Conservation (phyloP, 73 alveolate species). For the Effrenium voratum region DNA sequence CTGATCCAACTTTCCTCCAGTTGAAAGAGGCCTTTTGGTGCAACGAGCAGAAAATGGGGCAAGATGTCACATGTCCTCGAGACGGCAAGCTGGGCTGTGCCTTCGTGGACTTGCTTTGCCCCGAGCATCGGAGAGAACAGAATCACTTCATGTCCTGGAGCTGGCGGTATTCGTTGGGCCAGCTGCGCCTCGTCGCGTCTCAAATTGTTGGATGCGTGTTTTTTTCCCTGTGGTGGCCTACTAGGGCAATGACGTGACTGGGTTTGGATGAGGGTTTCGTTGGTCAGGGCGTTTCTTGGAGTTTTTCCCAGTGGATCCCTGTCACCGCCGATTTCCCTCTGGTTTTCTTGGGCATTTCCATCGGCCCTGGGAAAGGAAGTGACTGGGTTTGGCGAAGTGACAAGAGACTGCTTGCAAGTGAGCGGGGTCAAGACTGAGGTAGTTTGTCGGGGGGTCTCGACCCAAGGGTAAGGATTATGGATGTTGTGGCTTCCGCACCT, state of each 20-base stretch:
- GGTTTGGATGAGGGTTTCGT: not conserved
- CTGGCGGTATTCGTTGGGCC: not conserved
- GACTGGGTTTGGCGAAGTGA: no score
- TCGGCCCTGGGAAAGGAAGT: no score
- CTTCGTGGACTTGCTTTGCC: not conserved
- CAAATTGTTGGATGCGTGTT: not conserved
- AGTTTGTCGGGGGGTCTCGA: no score
- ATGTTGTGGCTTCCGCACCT: no score
- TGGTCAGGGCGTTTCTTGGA: not conserved
- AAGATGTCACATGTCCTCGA: not conserved
- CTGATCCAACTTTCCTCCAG: not conserved
- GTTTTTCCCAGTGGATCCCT: not conserved
- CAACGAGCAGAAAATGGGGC: not conserved
- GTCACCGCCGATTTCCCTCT: not conserved
- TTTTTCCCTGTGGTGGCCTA: not conserved
- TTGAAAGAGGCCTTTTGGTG: slow-evolving; percentile 3
- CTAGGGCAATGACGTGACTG: not conserved
- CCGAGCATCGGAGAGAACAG: not conserved
- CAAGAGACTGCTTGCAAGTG: no score
- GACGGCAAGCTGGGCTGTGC: not conserved
- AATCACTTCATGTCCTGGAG: not conserved
- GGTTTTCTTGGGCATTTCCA: not conserved
- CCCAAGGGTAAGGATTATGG: no score
- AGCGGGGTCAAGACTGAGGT: no score
- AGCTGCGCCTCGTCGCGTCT: not conserved